Evolutionary conservation across 306 rosid genomes (phyloP).

Genomic region (Quercus ilex): DNA sequence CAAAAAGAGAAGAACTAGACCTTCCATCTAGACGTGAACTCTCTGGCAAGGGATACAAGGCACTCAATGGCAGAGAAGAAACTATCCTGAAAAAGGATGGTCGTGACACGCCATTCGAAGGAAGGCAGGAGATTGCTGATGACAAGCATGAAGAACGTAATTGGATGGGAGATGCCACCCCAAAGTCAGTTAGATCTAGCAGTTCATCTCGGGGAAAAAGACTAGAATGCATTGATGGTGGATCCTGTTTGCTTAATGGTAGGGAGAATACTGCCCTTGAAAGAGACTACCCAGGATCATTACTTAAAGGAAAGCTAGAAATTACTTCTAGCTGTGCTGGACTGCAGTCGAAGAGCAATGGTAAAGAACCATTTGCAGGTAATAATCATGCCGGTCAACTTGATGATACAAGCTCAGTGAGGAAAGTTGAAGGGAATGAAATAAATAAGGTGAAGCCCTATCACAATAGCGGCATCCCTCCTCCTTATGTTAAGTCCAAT

Average conservation of each 20-base stretch:
- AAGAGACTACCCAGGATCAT: slow-evolving; percentile 36
- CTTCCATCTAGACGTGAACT: slow-evolving; percentile 37
- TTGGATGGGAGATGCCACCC: slow-evolving; percentile 36
- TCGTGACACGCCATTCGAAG: slow-evolving; percentile 29
- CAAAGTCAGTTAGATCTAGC: slow-evolving; percentile 35
- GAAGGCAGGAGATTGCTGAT: slow-evolving; percentile 39
- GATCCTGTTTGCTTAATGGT: slow-evolving; percentile 34
- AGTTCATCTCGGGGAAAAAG: slow-evolving; percentile 53
- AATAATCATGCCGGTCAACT: slow-evolving; percentile 28
- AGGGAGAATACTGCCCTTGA: slow-evolving; percentile 37
- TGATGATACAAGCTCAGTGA: slow-evolving; percentile 23
- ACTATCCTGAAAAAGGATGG: slow-evolving; percentile 33
- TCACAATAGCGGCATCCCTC: slow-evolving; percentile 60
- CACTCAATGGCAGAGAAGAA: slow-evolving; percentile 36
- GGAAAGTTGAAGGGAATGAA: slow-evolving; percentile 49
- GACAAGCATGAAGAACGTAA: slow-evolving; percentile 39
- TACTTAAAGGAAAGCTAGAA: slow-evolving; percentile 35
- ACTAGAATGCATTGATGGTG: slow-evolving; percentile 37
- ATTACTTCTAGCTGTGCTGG: slow-evolving; percentile 31
- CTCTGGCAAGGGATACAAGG: slow-evolving; percentile 39
- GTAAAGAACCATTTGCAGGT: slow-evolving; percentile 39
- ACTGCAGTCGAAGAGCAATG: slow-evolving; percentile 31
- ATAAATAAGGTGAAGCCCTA: slow-evolving; percentile 47
- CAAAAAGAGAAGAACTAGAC: slow-evolving; percentile 37
- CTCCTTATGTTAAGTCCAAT: slow-evolving; percentile 76